Percentiles rank a stretch among this genome's conserved stretches.
These are phyloP conservation scores for Fusarium decemcellulare DNA, from an alignment of 2,329 filamentous ascomycete species.

Conservation along the genomic window DNA sequence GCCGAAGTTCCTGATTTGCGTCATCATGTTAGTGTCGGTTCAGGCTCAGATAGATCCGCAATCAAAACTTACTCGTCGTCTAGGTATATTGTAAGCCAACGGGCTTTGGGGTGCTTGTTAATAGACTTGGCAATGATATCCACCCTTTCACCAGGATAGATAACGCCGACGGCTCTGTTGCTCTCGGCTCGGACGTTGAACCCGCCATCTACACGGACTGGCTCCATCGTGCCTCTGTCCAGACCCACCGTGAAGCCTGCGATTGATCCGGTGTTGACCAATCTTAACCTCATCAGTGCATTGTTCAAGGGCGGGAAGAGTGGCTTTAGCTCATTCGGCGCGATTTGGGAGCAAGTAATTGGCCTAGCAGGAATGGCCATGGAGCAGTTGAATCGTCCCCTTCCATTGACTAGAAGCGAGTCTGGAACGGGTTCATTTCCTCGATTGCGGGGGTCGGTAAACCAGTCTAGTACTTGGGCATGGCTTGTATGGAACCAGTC, in stretches of 20 bases:
- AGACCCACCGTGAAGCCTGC: background rate
- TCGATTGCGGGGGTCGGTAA: slow-evolving; percentile 42
- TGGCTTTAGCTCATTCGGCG: background rate
- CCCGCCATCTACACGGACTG: background rate
- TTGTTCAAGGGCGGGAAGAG: background rate
- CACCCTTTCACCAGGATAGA: slow-evolving; percentile 1
- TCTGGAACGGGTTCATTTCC: slow-evolving; percentile 58
- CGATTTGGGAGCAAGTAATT: slow-evolving; percentile 12
- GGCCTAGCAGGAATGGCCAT: slow-evolving; percentile 46
- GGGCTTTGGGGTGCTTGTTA: background rate
- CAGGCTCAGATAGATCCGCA: background rate
- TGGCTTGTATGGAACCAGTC: slow-evolving; percentile 52
- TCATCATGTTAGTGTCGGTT: background rate
- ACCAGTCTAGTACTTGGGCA: slow-evolving; percentile 51
- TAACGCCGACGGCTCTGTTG: background rate
- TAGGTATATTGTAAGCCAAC: background rate
- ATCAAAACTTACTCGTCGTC: background rate
- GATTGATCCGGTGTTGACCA: background rate
- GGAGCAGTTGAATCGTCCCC: slow-evolving; percentile 49
- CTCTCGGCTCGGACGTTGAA: background rate
- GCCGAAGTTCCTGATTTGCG: background rate
- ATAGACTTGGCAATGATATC: background rate
- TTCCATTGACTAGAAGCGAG: slow-evolving; percentile 54
- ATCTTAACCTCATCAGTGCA: background rate
- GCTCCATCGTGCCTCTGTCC: background rate